Conservation (phyloP, 495 filamentous ascomycete species). For the Aspergillus nidulans region DNA sequence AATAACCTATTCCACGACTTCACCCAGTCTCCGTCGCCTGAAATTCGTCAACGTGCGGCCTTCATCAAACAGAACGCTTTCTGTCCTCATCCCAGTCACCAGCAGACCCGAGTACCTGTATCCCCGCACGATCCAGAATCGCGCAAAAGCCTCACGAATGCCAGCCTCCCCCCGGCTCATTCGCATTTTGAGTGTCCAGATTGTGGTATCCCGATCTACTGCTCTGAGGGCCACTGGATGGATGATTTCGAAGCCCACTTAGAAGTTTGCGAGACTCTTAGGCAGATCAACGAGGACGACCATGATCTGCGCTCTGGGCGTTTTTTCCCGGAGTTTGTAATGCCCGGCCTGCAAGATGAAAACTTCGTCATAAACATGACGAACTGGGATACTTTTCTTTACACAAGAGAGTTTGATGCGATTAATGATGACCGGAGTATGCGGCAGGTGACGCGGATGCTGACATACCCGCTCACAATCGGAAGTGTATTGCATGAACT, state of each 20-base stretch:
- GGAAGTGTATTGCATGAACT: slow-evolving; percentile 88
- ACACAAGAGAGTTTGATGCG: slow-evolving; percentile 80
- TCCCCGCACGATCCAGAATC: slow-evolving; percentile 59
- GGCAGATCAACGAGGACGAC: slow-evolving; percentile 95
- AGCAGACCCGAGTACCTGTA: slow-evolving; percentile 55
- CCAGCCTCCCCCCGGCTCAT: slow-evolving; percentile 62
- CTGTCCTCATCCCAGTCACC: slow-evolving; percentile 86
- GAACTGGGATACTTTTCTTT: slow-evolving; percentile 96
- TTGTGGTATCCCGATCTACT: slow-evolving; percentile 91
- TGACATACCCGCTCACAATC: slow-evolving; percentile 92
- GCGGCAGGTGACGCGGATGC: slow-evolving; percentile 83
- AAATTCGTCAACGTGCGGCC: slow-evolving; percentile 77
- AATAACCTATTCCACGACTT: slow-evolving; percentile 93
- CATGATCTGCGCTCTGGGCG: slow-evolving; percentile 89
- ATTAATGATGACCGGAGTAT: slow-evolving; percentile 83
- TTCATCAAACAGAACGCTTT: slow-evolving; percentile 87
- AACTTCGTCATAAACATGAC: slow-evolving; percentile 94
- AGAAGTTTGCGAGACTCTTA: slow-evolving; percentile 83
- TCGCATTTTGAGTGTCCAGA: slow-evolving; percentile 93
- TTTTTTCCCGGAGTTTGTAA: slow-evolving; percentile 90
- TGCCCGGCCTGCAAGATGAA: slow-evolving; percentile 82
- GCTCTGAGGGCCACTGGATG: slow-evolving; percentile 88
- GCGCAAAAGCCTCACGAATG: slow-evolving; percentile 40
- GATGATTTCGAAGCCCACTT: slow-evolving; percentile 91
- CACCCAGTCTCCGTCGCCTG: slow-evolving; percentile 77